These are phyloP conservation scores for Coniella vitis DNA, from an alignment of 2,329 filamentous ascomycete species.

Conservation along the genomic window DNA sequence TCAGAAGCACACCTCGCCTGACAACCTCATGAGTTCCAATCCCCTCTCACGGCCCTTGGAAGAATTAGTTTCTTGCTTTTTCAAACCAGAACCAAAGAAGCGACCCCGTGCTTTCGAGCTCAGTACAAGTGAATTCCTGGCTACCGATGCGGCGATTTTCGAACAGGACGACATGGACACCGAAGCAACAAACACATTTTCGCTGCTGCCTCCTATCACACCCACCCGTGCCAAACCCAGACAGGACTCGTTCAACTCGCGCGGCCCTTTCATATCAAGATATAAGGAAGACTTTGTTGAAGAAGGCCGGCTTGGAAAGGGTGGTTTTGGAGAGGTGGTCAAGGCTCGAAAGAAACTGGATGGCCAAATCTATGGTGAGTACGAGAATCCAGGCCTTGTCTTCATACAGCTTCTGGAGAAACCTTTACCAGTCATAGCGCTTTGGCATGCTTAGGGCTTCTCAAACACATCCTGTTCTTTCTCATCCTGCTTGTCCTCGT, in stretches of 20 bases:
- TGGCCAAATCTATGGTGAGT: conserved; percentile 69
- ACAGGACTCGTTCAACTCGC: conserved; percentile 52
- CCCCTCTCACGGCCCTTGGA: conserved; percentile 68
- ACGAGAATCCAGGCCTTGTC: too few relatives aligned
- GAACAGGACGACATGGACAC: conserved; percentile 36
- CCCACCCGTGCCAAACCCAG: conserved; percentile 40
- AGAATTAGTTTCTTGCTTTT: conserved; percentile 77
- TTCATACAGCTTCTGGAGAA: too few relatives aligned
- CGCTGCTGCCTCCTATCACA: conserved; percentile 36
- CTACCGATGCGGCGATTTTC: conserved; percentile 56
- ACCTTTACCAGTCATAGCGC: too few relatives aligned
- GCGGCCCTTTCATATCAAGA: conserved; percentile 54
- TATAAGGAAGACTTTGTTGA: conserved; percentile 89
- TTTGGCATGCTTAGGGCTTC: too few relatives aligned
- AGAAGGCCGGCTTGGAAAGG: conserved; percentile 80
- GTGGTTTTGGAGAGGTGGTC: conserved; percentile 93
- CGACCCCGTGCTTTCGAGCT: conserved; percentile 74
- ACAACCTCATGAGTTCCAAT: conserved; percentile 62
- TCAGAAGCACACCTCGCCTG: conserved; percentile 72
- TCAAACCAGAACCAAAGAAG: conserved; percentile 77
- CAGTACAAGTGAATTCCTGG: conserved; percentile 58
- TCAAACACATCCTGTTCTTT: background rate
- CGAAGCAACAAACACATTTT: conserved; percentile 25
- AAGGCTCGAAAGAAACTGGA: conserved; percentile 93
- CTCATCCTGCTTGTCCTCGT: background rate